These are phyloP conservation scores for Podaxis sp. DNA, from an alignment of 768 basidiomycete species.

Conservation along the genomic window DNA sequence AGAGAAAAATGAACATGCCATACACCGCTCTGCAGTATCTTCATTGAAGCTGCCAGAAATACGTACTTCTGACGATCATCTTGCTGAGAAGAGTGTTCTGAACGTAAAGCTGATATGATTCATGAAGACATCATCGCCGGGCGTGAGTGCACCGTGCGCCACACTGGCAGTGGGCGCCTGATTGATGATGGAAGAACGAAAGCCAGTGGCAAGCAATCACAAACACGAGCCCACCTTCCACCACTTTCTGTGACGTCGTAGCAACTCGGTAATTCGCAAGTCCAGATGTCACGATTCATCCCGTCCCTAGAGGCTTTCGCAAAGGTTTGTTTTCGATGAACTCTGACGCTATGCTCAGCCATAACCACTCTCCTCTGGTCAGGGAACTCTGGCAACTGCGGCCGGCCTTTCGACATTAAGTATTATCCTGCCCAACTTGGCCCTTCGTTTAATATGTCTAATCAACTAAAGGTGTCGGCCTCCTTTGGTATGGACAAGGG, in stretches of 20 bases:
- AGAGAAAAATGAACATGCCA: no score
- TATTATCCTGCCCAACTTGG: conserved; percentile 21
- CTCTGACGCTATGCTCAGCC: background rate
- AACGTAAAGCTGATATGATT: no score
- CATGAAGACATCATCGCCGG: no score
- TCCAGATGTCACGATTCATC: conserved; percentile 34
- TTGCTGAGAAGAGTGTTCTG: no score
- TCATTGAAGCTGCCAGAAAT: no score
- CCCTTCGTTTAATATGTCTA: conserved; percentile 10
- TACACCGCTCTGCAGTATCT: no score
- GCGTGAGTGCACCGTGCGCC: no score
- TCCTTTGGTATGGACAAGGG: conserved; percentile 85
- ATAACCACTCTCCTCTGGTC: background rate
- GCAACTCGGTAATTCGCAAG: background rate
- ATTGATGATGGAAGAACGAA: background rate
- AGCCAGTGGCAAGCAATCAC: background rate
- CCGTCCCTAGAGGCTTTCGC: conserved; percentile 47
- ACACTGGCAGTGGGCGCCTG: no score
- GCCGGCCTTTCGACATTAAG: conserved; percentile 58
- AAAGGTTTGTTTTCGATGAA: conserved; percentile 32
- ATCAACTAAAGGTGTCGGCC: conserved; percentile 51
- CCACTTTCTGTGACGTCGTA: background rate
- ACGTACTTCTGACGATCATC: no score
- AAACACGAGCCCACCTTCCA: background rate
- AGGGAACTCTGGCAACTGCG: conserved; percentile 57